A percentile compares a stretch with the other conserved stretches of the same genome.
Evolutionary conservation across 148 eudicot species (phyloP).

Genomic region (Arbutus unedo): DNA sequence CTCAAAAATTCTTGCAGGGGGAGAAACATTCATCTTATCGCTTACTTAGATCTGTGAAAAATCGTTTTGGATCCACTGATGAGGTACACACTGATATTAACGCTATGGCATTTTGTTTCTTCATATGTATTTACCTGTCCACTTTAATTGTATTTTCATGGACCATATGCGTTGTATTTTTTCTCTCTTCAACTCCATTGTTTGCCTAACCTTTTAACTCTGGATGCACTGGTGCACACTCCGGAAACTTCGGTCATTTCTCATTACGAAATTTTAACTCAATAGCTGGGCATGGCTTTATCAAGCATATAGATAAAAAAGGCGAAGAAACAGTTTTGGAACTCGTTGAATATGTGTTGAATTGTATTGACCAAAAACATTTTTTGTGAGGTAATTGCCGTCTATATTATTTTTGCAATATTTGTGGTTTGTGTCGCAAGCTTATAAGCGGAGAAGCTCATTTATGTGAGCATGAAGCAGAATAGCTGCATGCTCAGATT

Average conservation of each 20-base stretch:
- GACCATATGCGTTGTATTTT: neutral
- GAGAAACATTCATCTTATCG: constrained; percentile 87
- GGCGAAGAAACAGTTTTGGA: neutral
- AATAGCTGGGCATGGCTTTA: neutral
- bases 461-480: too few relatives aligned
- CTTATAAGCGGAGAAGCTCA: too few relatives aligned
- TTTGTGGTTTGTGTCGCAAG: neutral
- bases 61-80: constrained; percentile 96
- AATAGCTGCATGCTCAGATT: too few relatives aligned
- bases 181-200: neutral
- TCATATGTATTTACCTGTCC: neutral
- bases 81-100: constrained; percentile 50
- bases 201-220: neutral
- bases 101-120: neutral
- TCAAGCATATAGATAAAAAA: neutral
- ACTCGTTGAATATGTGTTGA: neutral
- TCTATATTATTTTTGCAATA: neutral
- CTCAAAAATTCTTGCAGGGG: constrained; percentile 51
- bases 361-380: neutral
- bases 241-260: neutral
- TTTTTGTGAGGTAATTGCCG: neutral
- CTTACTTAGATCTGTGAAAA: constrained; percentile 88
- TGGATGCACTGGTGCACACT: neutral
- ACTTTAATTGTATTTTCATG: neutral
- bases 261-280: neutral